A percentile compares a stretch with the other conserved stretches of the same genome.
phyloP scores from a whole-genome alignment of 1,139 yeast species.

The Candida sojae region DNA sequence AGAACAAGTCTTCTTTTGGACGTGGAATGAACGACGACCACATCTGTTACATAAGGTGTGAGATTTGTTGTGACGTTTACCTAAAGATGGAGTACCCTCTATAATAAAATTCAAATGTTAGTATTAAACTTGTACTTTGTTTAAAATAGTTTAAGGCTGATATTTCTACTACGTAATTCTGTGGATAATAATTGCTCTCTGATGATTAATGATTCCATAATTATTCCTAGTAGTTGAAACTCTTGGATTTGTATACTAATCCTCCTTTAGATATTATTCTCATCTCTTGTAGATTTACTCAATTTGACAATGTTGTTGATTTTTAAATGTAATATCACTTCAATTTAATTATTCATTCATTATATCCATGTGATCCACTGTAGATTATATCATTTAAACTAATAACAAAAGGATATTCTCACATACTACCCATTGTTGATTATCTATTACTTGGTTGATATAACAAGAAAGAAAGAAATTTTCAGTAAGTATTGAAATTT shows the following conservation, averaged over 20 bases:
- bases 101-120: slow-evolving; percentile 20
- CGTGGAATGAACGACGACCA: slow-evolving; percentile 98
- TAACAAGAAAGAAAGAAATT: slow-evolving; percentile 8
- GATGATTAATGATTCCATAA: too few relatives aligned
- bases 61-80: slow-evolving; percentile 99
- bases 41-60: slow-evolving; percentile 99
- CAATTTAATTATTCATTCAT: neutral
- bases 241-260: too few relatives aligned
- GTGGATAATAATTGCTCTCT: too few relatives aligned
- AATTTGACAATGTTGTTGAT: too few relatives aligned
- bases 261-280: too few relatives aligned
- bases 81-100: slow-evolving; percentile 99
- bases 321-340: neutral
- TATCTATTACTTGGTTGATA: slow-evolving; percentile 18
- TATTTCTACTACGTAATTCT: neutral
- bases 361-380: neutral
- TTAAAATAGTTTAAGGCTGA: neutral
- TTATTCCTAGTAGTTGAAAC: too few relatives aligned
- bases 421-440: slow-evolving; percentile 71
- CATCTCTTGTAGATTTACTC: too few relatives aligned
- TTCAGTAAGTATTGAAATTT: slow-evolving; percentile 12
- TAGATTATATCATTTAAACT: neutral
- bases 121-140: slow-evolving; percentile 4
- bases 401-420: slow-evolving; percentile 19
- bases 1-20: slow-evolving; percentile 98